Evolutionary conservation across 345 rosid species (phyloP).

Genomic region (Nephelium lappaceum): DNA sequence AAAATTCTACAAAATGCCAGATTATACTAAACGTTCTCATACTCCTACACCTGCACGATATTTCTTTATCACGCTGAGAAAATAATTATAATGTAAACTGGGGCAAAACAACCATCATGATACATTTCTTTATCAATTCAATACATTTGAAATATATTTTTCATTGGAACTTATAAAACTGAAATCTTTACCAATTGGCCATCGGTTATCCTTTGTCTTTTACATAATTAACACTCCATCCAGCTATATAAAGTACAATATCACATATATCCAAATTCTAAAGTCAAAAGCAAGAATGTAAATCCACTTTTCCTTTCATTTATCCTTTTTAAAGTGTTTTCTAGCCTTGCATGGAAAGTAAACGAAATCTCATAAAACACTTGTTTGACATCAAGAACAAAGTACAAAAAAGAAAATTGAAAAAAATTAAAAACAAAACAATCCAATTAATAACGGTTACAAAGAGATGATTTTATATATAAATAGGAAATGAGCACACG

Average conservation of each 20-base stretch:
- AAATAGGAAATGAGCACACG: background rate
- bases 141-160: background rate
- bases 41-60: background rate
- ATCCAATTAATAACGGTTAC: background rate
- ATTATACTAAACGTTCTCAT: background rate
- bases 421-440: background rate
- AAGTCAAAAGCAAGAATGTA: background rate
- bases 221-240: background rate
- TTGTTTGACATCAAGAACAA: background rate
- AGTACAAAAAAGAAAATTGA: background rate
- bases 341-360: background rate
- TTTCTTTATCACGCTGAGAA: background rate
- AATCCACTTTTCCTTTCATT: background rate
- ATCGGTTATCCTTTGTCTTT: background rate
- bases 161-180: background rate
- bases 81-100: background rate
- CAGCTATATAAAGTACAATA: background rate
- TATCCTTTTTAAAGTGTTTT: background rate
- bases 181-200: background rate
- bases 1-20: slow-evolving; percentile 1
- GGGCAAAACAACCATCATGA: background rate
- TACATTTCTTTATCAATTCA: background rate
- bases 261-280: background rate
- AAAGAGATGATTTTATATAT: background rate
- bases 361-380: background rate